These are phyloP conservation scores for Leersia perrieri DNA, from an alignment of 176 grass and related monocot genomes.

Conservation along the genomic window DNA sequence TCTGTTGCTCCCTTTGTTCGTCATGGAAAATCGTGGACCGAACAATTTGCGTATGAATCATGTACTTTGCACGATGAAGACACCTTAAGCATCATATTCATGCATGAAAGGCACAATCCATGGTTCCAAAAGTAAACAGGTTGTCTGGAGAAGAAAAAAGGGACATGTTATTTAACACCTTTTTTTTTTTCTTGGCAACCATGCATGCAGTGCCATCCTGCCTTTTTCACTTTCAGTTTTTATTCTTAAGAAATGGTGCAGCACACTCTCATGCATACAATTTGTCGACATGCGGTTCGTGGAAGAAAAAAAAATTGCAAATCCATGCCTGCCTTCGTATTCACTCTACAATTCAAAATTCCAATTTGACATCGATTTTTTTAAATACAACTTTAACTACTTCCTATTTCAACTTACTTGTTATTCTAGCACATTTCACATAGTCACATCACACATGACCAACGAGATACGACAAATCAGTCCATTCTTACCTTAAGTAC, in stretches of 20 bases:
- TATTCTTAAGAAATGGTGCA: not conserved
- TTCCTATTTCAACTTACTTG: too few relatives aligned
- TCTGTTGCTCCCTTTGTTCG: not conserved
- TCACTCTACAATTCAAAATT: not conserved
- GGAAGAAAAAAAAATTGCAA: not conserved
- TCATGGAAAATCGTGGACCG: slow-evolving; percentile 28
- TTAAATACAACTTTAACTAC: too few relatives aligned
- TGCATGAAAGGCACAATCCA: not conserved
- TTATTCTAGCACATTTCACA: too few relatives aligned
- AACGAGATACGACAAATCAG: too few relatives aligned
- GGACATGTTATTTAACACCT: not conserved
- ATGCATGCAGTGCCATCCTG: not conserved
- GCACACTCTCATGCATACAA: not conserved
- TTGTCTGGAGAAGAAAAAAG: not conserved
- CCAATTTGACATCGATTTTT: too few relatives aligned
- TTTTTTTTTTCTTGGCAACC: slow-evolving; percentile 1
- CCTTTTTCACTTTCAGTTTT: not conserved
- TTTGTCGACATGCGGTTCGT: not conserved
- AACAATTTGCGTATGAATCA: slow-evolving; percentile 23
- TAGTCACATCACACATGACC: too few relatives aligned
- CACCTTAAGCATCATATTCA: not conserved
- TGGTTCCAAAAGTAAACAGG: slow-evolving; percentile 15
- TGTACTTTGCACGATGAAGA: slow-evolving; percentile 24
- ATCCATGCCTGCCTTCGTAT: not conserved
- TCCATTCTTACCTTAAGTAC: too few relatives aligned